A percentile compares a stretch with the other conserved stretches of the same genome.
phyloP scores from a whole-genome alignment of 371 early-diverging fungal genomes.

The Lichtheimia corymbifera region DNA sequence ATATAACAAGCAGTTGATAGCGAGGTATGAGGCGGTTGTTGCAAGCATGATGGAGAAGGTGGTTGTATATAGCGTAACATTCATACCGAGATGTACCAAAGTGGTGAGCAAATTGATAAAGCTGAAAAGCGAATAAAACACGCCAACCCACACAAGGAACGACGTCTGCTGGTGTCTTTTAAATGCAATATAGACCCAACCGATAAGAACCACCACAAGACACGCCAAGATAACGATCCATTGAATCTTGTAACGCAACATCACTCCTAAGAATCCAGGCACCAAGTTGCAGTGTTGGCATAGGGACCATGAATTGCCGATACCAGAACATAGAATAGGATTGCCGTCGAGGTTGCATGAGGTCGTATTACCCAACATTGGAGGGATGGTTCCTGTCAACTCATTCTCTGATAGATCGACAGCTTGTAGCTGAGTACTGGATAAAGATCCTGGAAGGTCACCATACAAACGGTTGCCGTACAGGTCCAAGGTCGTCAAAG shows the following conservation, averaged over 20 bases:
- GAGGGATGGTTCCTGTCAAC: constrained; percentile 9
- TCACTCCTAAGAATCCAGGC: constrained; percentile 8
- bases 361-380: not conserved
- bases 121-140: constrained; percentile 14
- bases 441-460: constrained; percentile 7
- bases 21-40: constrained; percentile 1
- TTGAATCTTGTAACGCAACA: constrained; percentile 18
- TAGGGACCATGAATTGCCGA: constrained; percentile 13
- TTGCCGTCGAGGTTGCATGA: constrained; percentile 9
- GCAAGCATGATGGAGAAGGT: constrained; percentile 1
- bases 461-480: constrained; percentile 3
- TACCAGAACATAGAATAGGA: constrained; percentile 13
- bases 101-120: constrained; percentile 11
- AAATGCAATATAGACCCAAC: constrained; percentile 4
- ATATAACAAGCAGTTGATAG: constrained; percentile 5
- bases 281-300: constrained; percentile 16
- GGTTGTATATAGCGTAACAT: not conserved
- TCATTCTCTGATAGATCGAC: constrained; percentile 6
- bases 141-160: constrained; percentile 4
- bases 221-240: constrained; percentile 9
- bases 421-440: constrained; percentile 1
- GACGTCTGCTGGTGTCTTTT: constrained; percentile 12
- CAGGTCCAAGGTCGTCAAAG: constrained; percentile 4
- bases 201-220: constrained; percentile 1
- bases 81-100: constrained; percentile 10